Conservation (phyloP, 495 filamentous ascomycete genomes). For the Rostrohypoxylon terebratum region DNA sequence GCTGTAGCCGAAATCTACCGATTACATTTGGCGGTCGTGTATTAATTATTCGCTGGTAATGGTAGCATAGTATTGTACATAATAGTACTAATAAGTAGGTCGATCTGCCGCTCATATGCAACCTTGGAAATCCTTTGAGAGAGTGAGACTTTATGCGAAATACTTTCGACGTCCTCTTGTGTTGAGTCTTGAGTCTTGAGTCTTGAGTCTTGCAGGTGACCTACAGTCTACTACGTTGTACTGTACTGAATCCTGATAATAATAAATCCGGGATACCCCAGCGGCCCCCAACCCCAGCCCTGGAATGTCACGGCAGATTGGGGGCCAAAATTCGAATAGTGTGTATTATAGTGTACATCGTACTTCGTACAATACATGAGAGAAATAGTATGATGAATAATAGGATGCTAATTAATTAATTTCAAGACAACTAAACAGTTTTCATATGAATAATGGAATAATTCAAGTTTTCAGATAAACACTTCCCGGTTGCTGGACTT, state of each 20-base stretch:
- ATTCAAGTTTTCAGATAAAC: not conserved
- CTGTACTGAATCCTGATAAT: too few relatives aligned
- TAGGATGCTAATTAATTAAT: not conserved
- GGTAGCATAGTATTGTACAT: too few relatives aligned
- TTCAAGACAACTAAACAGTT: not conserved
- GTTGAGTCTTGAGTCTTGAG: too few relatives aligned
- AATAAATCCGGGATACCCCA: not conserved
- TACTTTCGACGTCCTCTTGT: not conserved
- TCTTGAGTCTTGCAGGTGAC: too few relatives aligned
- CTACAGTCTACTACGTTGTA: too few relatives aligned
- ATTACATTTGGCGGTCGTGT: not conserved
- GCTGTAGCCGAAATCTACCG: slow-evolving; percentile 3
- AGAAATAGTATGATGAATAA: not conserved
- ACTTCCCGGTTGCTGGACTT: not conserved
- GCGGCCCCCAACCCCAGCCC: not conserved
- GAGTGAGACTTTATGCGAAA: slow-evolving; percentile 24
- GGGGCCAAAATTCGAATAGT: slow-evolving; percentile 1
- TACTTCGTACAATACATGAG: too few relatives aligned
- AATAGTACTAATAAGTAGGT: too few relatives aligned
- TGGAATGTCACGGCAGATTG: not conserved
- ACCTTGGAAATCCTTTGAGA: slow-evolving; percentile 11
- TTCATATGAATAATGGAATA: too few relatives aligned
- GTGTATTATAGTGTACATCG: too few relatives aligned
- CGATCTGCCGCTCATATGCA: not conserved
- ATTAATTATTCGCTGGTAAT: slow-evolving; percentile 9